These are phyloP conservation scores for Serendipita sp. DNA, from an alignment of 768 basidiomycete species.

Conservation along the genomic window DNA sequence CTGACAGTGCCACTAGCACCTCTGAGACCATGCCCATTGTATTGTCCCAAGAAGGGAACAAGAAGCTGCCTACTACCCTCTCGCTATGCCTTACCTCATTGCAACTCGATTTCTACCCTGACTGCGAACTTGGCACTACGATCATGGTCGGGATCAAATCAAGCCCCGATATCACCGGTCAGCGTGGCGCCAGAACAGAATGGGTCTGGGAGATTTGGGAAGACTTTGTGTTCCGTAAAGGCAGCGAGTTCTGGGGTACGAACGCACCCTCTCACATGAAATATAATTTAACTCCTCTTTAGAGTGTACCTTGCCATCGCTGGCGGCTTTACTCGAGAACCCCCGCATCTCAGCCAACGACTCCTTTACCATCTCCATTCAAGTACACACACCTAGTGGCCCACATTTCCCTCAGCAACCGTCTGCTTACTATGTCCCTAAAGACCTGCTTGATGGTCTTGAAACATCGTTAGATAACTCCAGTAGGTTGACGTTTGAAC, in stretches of 20 bases:
- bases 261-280: not conserved
- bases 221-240: conserved; percentile 53
- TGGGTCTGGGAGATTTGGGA: conserved; percentile 67
- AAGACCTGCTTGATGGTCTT: conserved; percentile 49
- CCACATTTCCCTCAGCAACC: conserved; percentile 51
- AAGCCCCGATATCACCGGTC: conserved; percentile 40
- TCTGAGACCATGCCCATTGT: conserved; percentile 7
- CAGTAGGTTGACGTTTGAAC: conserved; percentile 25
- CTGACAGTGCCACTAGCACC: not conserved
- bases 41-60: not conserved
- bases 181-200: conserved; percentile 45
- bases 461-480: conserved; percentile 57
- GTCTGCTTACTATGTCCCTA: conserved; percentile 45
- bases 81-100: conserved; percentile 53
- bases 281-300: not conserved
- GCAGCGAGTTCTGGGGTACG: conserved; percentile 61
- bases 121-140: conserved; percentile 38
- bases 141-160: conserved; percentile 63
- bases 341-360: conserved; percentile 41
- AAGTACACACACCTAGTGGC: conserved; percentile 44
- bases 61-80: conserved; percentile 22
- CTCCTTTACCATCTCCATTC: conserved; percentile 56
- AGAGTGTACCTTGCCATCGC: conserved; percentile 49
- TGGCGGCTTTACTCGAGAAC: conserved; percentile 46
- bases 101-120: conserved; percentile 42